Conservation (phyloP, 257 asterid genomes). For the Solanum chaucha region DNA sequence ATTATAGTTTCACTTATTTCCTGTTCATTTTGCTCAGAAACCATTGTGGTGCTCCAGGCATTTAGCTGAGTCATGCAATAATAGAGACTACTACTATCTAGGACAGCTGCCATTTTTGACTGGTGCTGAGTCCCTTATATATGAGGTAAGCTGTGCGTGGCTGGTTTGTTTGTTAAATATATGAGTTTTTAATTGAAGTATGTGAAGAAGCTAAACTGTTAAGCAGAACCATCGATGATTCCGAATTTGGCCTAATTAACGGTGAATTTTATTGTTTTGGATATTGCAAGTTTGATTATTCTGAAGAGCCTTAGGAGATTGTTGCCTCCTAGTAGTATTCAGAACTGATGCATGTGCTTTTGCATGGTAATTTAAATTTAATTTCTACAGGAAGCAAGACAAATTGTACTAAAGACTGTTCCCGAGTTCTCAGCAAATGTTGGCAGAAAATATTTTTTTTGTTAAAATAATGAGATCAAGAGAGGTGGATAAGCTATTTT, state of each 20-base stretch:
- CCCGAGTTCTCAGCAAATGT: background rate
- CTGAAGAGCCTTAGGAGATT: background rate
- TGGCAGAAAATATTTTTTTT: background rate
- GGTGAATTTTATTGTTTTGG: background rate
- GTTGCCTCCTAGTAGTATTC: background rate
- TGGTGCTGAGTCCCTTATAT: slow-evolving; percentile 56
- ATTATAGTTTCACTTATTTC: background rate
- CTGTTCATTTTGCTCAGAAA: slow-evolving; percentile 42
- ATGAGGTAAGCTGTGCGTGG: slow-evolving; percentile 46
- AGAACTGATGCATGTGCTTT: background rate
- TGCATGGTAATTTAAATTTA: background rate
- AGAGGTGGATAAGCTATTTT: background rate
- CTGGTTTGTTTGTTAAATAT: background rate
- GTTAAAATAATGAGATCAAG: background rate
- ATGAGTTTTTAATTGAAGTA: background rate
- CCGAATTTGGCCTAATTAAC: background rate
- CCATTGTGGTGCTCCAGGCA: slow-evolving; percentile 87
- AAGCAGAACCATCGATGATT: background rate
- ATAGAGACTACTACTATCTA: slow-evolving; percentile 70
- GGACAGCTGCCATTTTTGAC: slow-evolving; percentile 91
- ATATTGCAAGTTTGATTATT: background rate
- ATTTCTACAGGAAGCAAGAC: background rate
- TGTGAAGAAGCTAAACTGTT: background rate
- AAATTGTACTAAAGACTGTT: background rate
- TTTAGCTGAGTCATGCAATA: slow-evolving; percentile 39